Conservation (phyloP, 2,329 filamentous ascomycete species). For the Hymenotorrendiella dingleyae region DNA sequence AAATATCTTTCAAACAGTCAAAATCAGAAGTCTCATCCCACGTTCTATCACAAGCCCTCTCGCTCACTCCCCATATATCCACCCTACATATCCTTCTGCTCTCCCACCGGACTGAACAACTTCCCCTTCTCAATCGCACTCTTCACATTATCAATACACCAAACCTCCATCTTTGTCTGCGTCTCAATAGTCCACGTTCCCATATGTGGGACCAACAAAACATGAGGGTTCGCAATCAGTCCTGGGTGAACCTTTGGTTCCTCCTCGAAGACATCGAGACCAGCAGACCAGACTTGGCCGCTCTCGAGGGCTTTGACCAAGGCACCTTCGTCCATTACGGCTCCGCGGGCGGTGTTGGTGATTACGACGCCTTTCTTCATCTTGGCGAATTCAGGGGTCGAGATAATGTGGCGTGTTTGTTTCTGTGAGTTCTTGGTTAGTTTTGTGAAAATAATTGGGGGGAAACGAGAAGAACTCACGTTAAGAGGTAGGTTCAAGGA, state of each 20-base stretch:
- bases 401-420: constrained; percentile 70
- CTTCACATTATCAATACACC: constrained; percentile 65
- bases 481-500: constrained; percentile 79
- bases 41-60: too few species aligned
- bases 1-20: too few species aligned
- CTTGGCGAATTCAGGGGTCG: constrained; percentile 59
- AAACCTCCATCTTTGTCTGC: constrained; percentile 65
- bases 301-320: constrained; percentile 66
- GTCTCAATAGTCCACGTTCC: constrained; percentile 72
- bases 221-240: constrained; percentile 62
- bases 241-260: constrained; percentile 73
- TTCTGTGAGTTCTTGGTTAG: constrained; percentile 25
- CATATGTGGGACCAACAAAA: constrained; percentile 78
- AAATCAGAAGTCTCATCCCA: too few species aligned
- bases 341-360: constrained; percentile 77
- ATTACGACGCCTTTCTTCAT: constrained; percentile 77
- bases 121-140: constrained; percentile 55
- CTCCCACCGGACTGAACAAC: constrained; percentile 64
- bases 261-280: constrained; percentile 78
- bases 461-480: constrained; percentile 43
- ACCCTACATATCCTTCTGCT: constrained; percentile 51
- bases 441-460: not conserved
- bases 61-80: too few species aligned
- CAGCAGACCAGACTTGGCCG: constrained; percentile 64
- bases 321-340: constrained; percentile 75